Evolutionary conservation across 73 alveolate genomes (phyloP).

Genomic region (Paramecium sexaurelia): DNA sequence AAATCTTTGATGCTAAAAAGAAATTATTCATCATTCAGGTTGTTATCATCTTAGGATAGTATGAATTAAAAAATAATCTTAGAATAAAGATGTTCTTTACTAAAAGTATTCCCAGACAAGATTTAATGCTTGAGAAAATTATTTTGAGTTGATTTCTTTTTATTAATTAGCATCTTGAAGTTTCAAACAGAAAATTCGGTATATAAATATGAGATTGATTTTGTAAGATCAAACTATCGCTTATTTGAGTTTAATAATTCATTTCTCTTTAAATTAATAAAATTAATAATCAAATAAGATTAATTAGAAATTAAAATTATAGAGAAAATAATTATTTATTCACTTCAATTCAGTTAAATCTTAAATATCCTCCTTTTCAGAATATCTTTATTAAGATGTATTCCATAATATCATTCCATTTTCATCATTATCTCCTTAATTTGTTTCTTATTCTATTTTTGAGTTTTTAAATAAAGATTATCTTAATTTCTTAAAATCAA

Average conservation of each 20-base stretch:
- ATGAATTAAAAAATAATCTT: background rate
- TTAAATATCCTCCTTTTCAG: background rate
- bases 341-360: background rate
- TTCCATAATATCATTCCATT: slow-evolving; percentile 16
- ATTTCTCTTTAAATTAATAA: background rate
- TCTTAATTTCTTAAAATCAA: background rate
- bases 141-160: background rate
- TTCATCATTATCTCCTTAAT: slow-evolving; percentile 18
- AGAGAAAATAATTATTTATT: background rate
- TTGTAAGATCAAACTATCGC: background rate
- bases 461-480: too few relatives aligned
- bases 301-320: too few relatives aligned
- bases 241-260: background rate
- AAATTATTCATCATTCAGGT: background rate
- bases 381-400: background rate
- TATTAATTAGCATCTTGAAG: background rate
- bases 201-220: background rate
- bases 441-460: background rate
- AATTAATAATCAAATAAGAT: background rate
- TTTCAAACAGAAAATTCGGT: background rate
- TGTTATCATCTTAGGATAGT: background rate
- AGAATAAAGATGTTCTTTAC: background rate
- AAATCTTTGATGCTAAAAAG: background rate
- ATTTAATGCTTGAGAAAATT: background rate
- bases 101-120: background rate